Base-by-base conservation (phyloP, 2,329 filamentous ascomycete species). In the Emmonsiellopsis sp. region DNA sequence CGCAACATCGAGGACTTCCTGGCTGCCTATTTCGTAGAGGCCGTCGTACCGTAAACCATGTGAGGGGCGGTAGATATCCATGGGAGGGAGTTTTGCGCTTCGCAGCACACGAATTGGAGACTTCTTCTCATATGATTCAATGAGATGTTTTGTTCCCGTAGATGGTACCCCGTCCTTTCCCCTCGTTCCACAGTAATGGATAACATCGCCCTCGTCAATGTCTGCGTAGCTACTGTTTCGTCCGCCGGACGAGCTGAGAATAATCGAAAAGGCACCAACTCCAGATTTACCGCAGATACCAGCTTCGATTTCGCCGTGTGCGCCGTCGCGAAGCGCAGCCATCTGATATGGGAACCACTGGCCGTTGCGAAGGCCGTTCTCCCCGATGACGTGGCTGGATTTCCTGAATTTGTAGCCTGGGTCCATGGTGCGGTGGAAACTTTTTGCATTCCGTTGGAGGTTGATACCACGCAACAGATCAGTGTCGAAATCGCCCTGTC, bases 1-100 rank as follows among this genome's bases (percentile, higher is more conserved):
- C 10, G 62, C 58, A 3, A 58, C 36, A 52, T 80, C 70, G 1
- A 75, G 37, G 0, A 71, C 51, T 55, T 73, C 62, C 47, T 67
- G 68, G 2, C 54, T 60, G 0, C 64, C 65, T 5, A 82, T 72
- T 5, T 66, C 60, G 56, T 83, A 84, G 0, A 83, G 61, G 0
- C 80, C 81, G 61, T 83, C 80, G 51, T 83, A 83, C 2, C 81
- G 66, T n/a, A 79, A 68, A 0, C 80, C 80, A 8, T 66, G 56
- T 1, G 61, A 55, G 0, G 80, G 80, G 0, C 74, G 68, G 51
- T 72, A 79, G 0, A 53, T 56, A 14, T 73, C 72, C 1, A 58
- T 60, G 8, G 64, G 62, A 0, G 51, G 50, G 2, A 74, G 62
- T 21, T 57, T 61, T 0, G 61, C 65, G 0, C 74, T 75, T 1